Evolutionary conservation across 495 filamentous ascomycete genomes (phyloP).

Genomic region (Xylaria palmicola): DNA sequence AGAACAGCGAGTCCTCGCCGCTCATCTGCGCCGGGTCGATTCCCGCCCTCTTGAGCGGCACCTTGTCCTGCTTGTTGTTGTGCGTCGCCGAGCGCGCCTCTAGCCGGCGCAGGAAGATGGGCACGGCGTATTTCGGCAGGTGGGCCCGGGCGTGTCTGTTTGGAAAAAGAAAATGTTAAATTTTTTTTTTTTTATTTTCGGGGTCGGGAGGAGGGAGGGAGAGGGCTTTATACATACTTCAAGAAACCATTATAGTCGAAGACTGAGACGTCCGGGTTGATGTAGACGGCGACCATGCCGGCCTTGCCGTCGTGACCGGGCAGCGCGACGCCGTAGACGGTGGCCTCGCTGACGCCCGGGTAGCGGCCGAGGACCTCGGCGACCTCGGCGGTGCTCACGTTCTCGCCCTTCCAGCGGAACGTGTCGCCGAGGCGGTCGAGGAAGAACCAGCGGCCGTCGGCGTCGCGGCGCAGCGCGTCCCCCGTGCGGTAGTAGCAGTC

Average conservation of each 20-base stretch:
- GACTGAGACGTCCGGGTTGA: slow-evolving; percentile 39
- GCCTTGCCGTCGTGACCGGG: slow-evolving; percentile 72
- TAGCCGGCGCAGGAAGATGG: slow-evolving; percentile 68
- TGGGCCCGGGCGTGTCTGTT: slow-evolving; percentile 50
- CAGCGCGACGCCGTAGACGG: slow-evolving; percentile 73
- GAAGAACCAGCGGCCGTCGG: slow-evolving; percentile 77
- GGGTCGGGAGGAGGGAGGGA: no score
- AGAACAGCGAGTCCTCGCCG: slow-evolving; percentile 54
- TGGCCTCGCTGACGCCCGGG: slow-evolving; percentile 69
- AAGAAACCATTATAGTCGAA: slow-evolving; percentile 58
- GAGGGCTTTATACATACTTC: slow-evolving; percentile 42
- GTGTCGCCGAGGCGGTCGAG: slow-evolving; percentile 76
- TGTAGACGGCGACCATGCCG: slow-evolving; percentile 61
- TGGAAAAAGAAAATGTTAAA: no score
- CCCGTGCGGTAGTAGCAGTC: slow-evolving; percentile 76
- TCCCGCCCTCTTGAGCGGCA: slow-evolving; percentile 67
- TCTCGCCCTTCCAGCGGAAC: slow-evolving; percentile 82
- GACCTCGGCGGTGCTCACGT: slow-evolving; percentile 78
- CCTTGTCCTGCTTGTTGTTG: slow-evolving; percentile 85
- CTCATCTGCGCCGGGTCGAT: slow-evolving; percentile 61
- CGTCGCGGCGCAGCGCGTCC: slow-evolving; percentile 63
- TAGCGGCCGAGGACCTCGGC: slow-evolving; percentile 63
- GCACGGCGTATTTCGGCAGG: slow-evolving; percentile 74
- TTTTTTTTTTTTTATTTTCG: no score
- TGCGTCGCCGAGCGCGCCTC: slow-evolving; percentile 62